Evolutionary conservation across 1,284 basidiomycete genomes (phyloP).

Genomic region (Caloboletus firmus): DNA sequence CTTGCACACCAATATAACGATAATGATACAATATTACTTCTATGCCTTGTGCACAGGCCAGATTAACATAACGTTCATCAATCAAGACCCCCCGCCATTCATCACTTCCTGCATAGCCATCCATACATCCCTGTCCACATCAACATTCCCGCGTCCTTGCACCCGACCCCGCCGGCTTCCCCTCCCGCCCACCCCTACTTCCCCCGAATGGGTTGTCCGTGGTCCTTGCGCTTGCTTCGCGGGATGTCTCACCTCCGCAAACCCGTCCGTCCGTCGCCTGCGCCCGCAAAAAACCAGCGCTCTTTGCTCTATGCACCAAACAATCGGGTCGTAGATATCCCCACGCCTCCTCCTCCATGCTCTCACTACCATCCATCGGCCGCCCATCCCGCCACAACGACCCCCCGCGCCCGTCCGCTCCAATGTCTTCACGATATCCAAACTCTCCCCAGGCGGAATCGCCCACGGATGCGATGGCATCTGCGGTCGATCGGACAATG

Average conservation of each 20-base stretch:
- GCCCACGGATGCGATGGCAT: slow-evolving; percentile 88
- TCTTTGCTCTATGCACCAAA: slow-evolving; percentile 60
- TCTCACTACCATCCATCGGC: slow-evolving; percentile 43
- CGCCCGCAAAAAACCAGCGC: slow-evolving; percentile 66
- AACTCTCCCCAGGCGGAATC: slow-evolving; percentile 83
- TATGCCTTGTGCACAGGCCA: too few relatives aligned
- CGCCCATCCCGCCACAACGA: slow-evolving; percentile 58
- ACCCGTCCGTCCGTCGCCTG: slow-evolving; percentile 70
- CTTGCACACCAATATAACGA: background rate
- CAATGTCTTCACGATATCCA: slow-evolving; percentile 74
- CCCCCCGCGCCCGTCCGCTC: slow-evolving; percentile 68
- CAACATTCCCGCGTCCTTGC: background rate
- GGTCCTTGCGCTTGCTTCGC: slow-evolving; percentile 50
- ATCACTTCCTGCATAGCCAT: slow-evolving; percentile 30
- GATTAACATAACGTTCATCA: background rate
- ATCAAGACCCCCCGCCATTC: slow-evolving; percentile 7
- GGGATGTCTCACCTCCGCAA: slow-evolving; percentile 65
- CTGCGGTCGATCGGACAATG: slow-evolving; percentile 80
- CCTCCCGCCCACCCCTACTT: slow-evolving; percentile 16
- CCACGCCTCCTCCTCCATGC: slow-evolving; percentile 33
- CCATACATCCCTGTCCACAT: slow-evolving; percentile 20
- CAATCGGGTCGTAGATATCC: slow-evolving; percentile 54
- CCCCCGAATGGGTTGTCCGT: slow-evolving; percentile 36
- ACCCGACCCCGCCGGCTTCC: background rate
- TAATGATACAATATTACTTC: background rate